Conservation (phyloP, 352 stramenopile species). For the Pythium sp. region DNA sequence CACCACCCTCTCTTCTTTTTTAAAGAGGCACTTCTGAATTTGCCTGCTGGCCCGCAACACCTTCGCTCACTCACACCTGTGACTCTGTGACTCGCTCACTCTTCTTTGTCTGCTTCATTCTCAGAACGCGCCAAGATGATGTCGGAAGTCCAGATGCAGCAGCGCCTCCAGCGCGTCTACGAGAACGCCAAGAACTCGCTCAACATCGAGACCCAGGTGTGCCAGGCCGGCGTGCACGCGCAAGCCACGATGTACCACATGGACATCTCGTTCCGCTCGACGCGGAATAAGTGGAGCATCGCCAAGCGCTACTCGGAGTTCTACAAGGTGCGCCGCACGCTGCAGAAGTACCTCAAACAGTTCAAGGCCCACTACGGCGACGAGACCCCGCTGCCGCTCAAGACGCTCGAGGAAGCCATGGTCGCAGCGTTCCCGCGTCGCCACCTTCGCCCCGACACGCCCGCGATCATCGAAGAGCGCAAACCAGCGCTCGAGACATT, state of each 20-base stretch:
- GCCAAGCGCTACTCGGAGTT: constrained; percentile 87
- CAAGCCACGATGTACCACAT: constrained; percentile 86
- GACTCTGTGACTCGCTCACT: background rate
- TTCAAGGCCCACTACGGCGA: constrained; percentile 34
- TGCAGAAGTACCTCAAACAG: constrained; percentile 67
- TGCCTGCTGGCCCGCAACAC: background rate
- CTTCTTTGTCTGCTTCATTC: background rate
- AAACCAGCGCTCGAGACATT: constrained; percentile 69
- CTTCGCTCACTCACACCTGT: background rate
- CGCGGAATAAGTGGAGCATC: constrained; percentile 86
- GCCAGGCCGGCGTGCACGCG: constrained; percentile 34
- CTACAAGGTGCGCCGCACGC: constrained; percentile 58
- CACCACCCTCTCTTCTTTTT: background rate
- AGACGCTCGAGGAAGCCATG: constrained; percentile 52
- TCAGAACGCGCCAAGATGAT: constrained; percentile 24
- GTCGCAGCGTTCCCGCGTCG: constrained; percentile 61
- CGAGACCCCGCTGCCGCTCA: constrained; percentile 31
- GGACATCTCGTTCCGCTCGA: constrained; percentile 83
- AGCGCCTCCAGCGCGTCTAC: constrained; percentile 67
- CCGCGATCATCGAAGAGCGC: constrained; percentile 70
- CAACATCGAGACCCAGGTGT: constrained; percentile 80
- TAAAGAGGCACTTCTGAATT: constrained; percentile 4
- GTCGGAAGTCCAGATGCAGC: constrained; percentile 57
- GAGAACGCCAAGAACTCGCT: constrained; percentile 79
- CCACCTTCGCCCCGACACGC: constrained; percentile 70